Percentiles rank a stretch among this genome's conserved stretches.
phyloP scores from a whole-genome alignment of 495 filamentous ascomycete genomes.

The Penicillium nucicola region DNA sequence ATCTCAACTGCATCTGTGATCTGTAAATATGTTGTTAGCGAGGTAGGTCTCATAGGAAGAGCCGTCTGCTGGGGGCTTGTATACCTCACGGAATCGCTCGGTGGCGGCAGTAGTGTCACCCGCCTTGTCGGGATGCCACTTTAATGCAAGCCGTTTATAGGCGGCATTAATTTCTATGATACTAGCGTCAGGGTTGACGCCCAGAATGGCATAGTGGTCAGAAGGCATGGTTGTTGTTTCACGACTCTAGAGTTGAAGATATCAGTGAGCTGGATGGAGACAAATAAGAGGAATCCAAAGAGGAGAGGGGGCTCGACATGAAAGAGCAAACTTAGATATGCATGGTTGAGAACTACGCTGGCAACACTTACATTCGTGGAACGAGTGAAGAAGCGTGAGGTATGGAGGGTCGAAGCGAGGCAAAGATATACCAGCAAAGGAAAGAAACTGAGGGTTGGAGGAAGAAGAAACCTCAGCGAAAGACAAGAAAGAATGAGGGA shows the following conservation, averaged over 20 bases:
- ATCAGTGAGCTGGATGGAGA: neutral
- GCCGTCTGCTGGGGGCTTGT: neutral
- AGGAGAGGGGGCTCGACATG: neutral
- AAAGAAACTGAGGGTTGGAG: too few species aligned
- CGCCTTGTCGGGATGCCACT: slow-evolving; percentile 62
- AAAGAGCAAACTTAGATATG: neutral
- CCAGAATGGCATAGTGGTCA: slow-evolving; percentile 38
- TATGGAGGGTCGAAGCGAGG: too few species aligned
- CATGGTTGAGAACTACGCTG: too few species aligned
- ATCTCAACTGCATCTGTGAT: slow-evolving; percentile 37
- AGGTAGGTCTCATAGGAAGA: neutral
- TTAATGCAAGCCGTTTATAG: slow-evolving; percentile 50
- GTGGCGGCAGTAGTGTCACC: slow-evolving; percentile 33
- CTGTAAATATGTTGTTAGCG: slow-evolving; percentile 15
- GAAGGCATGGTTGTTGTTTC: slow-evolving; percentile 2
- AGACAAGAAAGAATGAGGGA: too few species aligned
- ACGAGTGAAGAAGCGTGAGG: too few species aligned
- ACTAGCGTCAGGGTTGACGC: slow-evolving; percentile 28
- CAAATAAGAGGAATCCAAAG: neutral
- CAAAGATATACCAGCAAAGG: too few species aligned
- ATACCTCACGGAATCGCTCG: slow-evolving; percentile 44
- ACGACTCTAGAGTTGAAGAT: neutral
- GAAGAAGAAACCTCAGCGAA: too few species aligned
- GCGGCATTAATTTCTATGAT: slow-evolving; percentile 39
- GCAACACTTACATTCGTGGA: too few species aligned